Conservation (phyloP, 2,329 filamentous ascomycete species). For the Botrytis porri region DNA sequence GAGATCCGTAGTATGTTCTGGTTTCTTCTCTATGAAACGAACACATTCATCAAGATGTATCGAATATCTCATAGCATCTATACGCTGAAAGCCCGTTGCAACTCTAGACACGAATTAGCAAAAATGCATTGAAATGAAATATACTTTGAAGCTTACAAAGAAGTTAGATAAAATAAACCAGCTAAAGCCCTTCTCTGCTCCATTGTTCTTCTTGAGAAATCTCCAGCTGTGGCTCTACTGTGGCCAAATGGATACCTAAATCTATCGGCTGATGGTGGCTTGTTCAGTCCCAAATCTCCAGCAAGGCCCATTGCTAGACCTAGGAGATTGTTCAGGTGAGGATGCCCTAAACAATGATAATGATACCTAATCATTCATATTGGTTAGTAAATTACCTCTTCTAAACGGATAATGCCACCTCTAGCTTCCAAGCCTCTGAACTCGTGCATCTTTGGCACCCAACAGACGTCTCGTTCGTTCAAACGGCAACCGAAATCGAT, state of each 20-base stretch:
- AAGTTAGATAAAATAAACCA: conserved; percentile 15
- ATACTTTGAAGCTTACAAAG: not conserved
- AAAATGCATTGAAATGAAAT: not conserved
- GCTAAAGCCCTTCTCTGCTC: conserved; percentile 13
- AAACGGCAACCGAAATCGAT: not conserved
- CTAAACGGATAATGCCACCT: not conserved
- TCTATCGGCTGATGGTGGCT: conserved; percentile 5
- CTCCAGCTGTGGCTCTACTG: not conserved
- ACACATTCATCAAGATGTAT: conserved; percentile 11
- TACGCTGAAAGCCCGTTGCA: conserved; percentile 6
- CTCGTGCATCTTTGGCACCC: too few relatives aligned
- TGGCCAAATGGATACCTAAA: conserved; percentile 10
- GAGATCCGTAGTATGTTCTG: conserved; percentile 6
- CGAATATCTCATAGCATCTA: conserved; percentile 16
- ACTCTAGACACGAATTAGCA: not conserved
- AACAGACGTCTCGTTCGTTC: not conserved
- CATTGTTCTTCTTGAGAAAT: conserved; percentile 8
- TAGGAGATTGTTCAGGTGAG: conserved; percentile 17
- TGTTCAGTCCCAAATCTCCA: conserved; percentile 7
- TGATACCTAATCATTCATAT: conserved; percentile 13
- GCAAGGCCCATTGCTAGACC: not conserved
- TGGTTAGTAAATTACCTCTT: not conserved
- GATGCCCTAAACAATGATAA: conserved; percentile 18
- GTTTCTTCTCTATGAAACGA: not conserved
- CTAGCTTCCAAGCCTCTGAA: not conserved